These are phyloP conservation scores for Paralagenidium karlingii DNA, from an alignment of 352 stramenopile species.

Conservation along the genomic window DNA sequence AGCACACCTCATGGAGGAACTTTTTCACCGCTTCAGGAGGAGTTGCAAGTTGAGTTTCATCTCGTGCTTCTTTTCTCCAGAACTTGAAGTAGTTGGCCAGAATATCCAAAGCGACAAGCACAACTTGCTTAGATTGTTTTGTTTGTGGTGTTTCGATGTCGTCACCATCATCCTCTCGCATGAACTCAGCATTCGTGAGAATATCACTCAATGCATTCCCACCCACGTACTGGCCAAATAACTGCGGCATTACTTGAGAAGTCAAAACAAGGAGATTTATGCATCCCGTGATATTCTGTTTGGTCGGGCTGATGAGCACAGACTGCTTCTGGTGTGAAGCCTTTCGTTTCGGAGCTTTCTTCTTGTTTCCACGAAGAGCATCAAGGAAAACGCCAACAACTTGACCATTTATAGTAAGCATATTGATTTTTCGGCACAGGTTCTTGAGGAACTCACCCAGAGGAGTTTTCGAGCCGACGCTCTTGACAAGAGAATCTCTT, in stretches of 20 bases:
- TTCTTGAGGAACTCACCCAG: conserved; percentile 73
- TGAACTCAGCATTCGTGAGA: no score
- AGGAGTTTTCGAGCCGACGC: conserved; percentile 62
- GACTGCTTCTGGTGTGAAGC: no score
- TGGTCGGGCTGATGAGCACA: no score
- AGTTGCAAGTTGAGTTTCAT: conserved; percentile 8
- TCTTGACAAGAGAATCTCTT: conserved; percentile 59
- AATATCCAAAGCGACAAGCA: conserved; percentile 30
- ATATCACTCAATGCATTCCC: no score
- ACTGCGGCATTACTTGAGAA: no score
- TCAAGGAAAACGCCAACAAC: conserved; percentile 16
- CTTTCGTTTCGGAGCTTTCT: no score
- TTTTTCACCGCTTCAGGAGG: conserved; percentile 19
- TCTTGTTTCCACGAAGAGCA: conserved; percentile 39
- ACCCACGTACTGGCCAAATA: no score
- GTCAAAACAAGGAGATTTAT: no score
- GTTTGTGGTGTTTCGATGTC: no score
- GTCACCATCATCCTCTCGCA: conserved; percentile 18
- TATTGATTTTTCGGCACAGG: conserved; percentile 63
- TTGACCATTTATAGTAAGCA: conserved; percentile 47
- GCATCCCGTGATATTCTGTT: no score
- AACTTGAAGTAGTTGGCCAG: conserved; percentile 41
- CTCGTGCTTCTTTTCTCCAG: conserved; percentile 13
- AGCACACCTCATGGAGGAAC: conserved; percentile 37
- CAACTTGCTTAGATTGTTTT: no score